A percentile compares a stretch with the other conserved stretches of the same genome.
Evolutionary conservation across 768 basidiomycete species (phyloP).

Genomic region (Myochromella boudieri): DNA sequence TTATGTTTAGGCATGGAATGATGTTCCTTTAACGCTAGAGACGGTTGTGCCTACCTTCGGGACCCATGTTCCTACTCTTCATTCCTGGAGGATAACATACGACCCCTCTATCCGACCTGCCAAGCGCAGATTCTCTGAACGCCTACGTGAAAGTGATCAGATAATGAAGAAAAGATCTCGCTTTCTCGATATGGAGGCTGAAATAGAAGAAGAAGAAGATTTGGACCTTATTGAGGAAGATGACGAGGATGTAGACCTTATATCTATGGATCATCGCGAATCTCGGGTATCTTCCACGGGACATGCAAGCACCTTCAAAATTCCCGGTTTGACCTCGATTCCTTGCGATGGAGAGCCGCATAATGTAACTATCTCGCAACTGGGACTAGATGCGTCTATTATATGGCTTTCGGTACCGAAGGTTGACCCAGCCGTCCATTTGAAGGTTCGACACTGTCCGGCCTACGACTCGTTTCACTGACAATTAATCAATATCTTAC

Average conservation of each 20-base stretch:
- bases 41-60: conserved; percentile 40
- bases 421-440: conserved; percentile 33
- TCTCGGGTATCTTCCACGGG: background rate
- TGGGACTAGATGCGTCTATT: conserved; percentile 34
- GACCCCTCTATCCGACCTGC: too few species aligned
- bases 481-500: background rate
- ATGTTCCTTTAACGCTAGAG: conserved; percentile 39
- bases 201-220: too few species aligned
- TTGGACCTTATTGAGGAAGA: too few species aligned
- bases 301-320: conserved; percentile 27
- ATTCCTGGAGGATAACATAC: too few species aligned
- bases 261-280: background rate
- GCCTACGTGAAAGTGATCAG: background rate
- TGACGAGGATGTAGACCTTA: background rate
- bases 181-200: background rate
- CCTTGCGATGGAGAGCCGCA: conserved; percentile 38
- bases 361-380: conserved; percentile 37
- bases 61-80: conserved; percentile 29
- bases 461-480: background rate
- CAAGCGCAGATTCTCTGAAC: conserved; percentile 16
- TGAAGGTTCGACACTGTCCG: conserved; percentile 27
- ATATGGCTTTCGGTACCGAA: conserved; percentile 41
- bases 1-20: conserved; percentile 24
- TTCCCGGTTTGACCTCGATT: conserved; percentile 39
- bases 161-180: background rate